phyloP scores from a whole-genome alignment of 2,329 filamentous ascomycete genomes.

The Ophiostoma sp. region DNA sequence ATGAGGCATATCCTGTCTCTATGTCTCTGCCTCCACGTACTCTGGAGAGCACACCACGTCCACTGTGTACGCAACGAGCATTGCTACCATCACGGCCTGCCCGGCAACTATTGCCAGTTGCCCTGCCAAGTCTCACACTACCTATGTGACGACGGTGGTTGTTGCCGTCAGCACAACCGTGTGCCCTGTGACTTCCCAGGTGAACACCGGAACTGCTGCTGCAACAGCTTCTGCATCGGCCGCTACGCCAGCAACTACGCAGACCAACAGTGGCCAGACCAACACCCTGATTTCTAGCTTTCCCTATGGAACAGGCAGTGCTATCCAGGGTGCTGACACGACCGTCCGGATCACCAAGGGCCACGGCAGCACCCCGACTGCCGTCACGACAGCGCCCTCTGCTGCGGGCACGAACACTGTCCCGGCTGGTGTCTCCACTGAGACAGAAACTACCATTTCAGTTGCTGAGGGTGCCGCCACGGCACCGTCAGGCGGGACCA shows the following conservation, averaged over 20 bases:
- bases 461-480: background rate
- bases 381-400: background rate
- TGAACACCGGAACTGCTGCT: background rate
- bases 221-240: background rate
- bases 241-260: background rate
- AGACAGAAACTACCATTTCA: too few relatives aligned
- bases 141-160: conserved; percentile 17
- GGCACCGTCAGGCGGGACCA: background rate
- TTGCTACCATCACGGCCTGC: conserved; percentile 24
- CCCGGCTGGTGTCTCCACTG: background rate
- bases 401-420: background rate
- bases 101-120: conserved; percentile 18
- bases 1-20: background rate
- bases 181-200: background rate
- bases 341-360: background rate
- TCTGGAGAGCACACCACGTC: background rate
- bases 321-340: background rate
- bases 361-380: too few relatives aligned
- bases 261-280: background rate
- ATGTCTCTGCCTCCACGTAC: background rate
- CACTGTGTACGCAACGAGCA: background rate
- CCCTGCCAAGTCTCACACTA: conserved; percentile 15
- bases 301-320: background rate
- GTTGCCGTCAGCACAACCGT: conserved; percentile 16
- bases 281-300: background rate